Conservation (phyloP, 352 stramenopile genomes). For the Globisporangium takayamanum region DNA sequence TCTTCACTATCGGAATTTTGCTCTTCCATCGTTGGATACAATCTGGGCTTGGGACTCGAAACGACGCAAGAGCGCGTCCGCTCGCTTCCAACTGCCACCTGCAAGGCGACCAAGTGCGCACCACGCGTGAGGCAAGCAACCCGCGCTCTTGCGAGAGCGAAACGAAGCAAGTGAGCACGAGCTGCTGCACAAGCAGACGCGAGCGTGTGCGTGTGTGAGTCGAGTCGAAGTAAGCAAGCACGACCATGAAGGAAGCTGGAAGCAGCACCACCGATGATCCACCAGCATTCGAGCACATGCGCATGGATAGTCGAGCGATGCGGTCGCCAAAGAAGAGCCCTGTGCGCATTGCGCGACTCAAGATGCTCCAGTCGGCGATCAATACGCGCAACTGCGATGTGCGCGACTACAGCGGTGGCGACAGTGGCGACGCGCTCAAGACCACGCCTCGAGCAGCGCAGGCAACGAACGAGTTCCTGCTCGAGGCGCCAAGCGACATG, state of each 20-base stretch:
- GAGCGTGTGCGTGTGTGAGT: background rate
- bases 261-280: background rate
- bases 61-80: constrained; percentile 1
- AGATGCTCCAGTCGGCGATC: constrained; percentile 81
- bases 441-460: constrained; percentile 9
- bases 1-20: background rate
- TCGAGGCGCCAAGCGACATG: constrained; percentile 38
- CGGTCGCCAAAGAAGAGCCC: constrained; percentile 64
- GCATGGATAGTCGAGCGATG: background rate
- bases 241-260: constrained; percentile 10
- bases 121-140: background rate
- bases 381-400: constrained; percentile 73
- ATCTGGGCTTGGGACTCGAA: background rate
- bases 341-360: constrained; percentile 66
- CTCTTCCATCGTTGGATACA: background rate
- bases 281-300: background rate
- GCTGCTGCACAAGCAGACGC: background rate
- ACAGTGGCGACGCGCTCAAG: background rate
- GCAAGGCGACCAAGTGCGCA: too few relatives aligned
- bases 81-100: too few relatives aligned
- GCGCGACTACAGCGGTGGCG: constrained; percentile 25
- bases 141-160: too few relatives aligned
- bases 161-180: background rate
- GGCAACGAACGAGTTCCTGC: constrained; percentile 12
- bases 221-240: background rate